Evolutionary conservation across 805 yeast genomes (phyloP), one percentile per base, ranked within the genome.

Genomic region (Nakazawaea populi): DNA sequence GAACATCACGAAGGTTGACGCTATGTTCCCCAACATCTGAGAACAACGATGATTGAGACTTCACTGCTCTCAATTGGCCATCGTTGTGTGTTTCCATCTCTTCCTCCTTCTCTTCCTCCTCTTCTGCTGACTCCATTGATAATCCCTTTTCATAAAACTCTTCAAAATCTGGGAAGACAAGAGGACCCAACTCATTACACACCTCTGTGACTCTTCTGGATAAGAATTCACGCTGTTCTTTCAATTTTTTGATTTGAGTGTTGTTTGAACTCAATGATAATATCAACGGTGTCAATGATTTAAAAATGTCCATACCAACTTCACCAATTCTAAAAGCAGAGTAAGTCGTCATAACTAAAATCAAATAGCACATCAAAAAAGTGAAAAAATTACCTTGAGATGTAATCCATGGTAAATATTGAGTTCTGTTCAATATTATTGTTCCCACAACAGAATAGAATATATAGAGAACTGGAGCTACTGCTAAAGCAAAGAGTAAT

Each of bases 291-390:
- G 86, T 75, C 49, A 94, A 68, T 1, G 96, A 87, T 63, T 90
- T 89, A 65, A 87, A 79, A 45, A 87, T 79, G 64, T 94, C 98
- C 81, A 89, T 75, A 31, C 99, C 99, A 51, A 85, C 87, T 64
- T 92, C 99, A 38, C 99, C 98, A 47, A 88, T 82, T 39, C 85
- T 75, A 59, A 94, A 76, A 0, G 98, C 96, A 28, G 96, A 83
- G 61, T 87, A 92, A 0, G 97, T 87, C 1, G 94, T 83, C 42
- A 77, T 64, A 1, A 83, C 89, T 53, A 94, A 80, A 12, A 82
- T 63, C 27, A 80, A 61, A 72, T 89, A 87, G 12, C 83, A 66
- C 58, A 77, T 67, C 43, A 78, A 62, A 53, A 78, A 70, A 6
- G 45, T 31, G 30, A 46, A 3, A n/a, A 46, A 7, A 31, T 24